These are phyloP conservation scores for Dictyostelium brefeldianum DNA, from an alignment of 78 protist genomes.

Conservation along the genomic window DNA sequence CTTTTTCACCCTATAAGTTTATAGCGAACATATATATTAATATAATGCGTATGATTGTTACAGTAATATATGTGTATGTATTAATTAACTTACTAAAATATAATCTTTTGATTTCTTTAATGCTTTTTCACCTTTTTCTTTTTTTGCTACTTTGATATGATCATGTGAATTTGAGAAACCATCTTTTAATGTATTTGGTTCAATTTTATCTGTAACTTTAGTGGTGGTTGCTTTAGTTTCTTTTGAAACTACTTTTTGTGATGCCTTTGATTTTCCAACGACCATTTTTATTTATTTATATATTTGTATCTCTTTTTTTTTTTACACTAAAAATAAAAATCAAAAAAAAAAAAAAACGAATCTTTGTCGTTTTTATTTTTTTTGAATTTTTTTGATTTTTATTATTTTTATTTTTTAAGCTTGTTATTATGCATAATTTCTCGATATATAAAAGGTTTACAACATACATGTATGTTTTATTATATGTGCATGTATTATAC, in stretches of 20 bases:
- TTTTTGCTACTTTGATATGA: not conserved
- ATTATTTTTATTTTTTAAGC: not conserved
- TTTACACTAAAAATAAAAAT: not conserved
- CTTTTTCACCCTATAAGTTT: slow-evolving; percentile 18
- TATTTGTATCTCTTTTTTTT: not conserved
- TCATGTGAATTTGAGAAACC: slow-evolving; percentile 28
- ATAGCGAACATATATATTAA: too few relatives aligned
- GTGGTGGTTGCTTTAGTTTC: not conserved
- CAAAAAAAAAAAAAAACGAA: not conserved
- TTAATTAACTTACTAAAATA: not conserved
- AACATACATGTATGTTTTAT: too few relatives aligned
- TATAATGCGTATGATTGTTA: not conserved
- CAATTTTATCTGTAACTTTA: not conserved
- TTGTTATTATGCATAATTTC: too few relatives aligned
- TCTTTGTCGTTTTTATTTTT: not conserved
- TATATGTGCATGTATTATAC: too few relatives aligned
- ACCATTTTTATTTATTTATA: slow-evolving; percentile 2
- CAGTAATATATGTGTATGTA: not conserved
- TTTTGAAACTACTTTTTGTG: not conserved
- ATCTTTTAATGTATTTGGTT: slow-evolving; percentile 18
- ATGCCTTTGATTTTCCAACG: slow-evolving; percentile 10
- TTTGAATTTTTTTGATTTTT: not conserved
- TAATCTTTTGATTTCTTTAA: not conserved
- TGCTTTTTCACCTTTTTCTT: slow-evolving; percentile 41
- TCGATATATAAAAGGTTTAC: too few relatives aligned